These are phyloP conservation scores for Parasarocladium wereldwijsianum DNA, from an alignment of 2,329 filamentous ascomycete species.

Conservation along the genomic window DNA sequence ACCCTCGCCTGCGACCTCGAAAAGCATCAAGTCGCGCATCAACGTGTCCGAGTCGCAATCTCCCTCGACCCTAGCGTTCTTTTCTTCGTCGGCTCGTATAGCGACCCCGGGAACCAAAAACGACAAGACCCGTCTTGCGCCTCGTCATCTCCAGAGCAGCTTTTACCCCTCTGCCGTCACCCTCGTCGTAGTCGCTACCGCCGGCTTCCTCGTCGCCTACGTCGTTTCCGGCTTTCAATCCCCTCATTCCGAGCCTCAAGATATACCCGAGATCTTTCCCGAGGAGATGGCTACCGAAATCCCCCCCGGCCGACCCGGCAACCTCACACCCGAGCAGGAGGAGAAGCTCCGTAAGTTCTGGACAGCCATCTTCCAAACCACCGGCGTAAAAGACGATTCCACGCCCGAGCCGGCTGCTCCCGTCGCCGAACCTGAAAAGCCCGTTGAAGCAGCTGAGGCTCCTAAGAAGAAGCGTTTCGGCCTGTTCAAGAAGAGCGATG, in stretches of 20 bases:
- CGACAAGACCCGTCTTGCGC: too few relatives aligned
- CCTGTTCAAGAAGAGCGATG: slow-evolving; percentile 55
- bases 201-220: not conserved
- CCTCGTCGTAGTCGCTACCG: not conserved
- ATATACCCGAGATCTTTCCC: slow-evolving; percentile 5
- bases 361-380: slow-evolving; percentile 60
- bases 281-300: slow-evolving; percentile 24
- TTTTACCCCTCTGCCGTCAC: not conserved
- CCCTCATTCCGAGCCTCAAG: not conserved
- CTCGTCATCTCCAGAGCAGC: slow-evolving; percentile 3
- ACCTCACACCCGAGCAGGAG: slow-evolving; percentile 79
- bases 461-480: slow-evolving; percentile 62
- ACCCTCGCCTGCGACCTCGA: too few relatives aligned
- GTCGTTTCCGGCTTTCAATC: too few relatives aligned
- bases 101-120: too few relatives aligned
- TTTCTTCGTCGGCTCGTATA: too few relatives aligned
- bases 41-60: too few relatives aligned
- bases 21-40: too few relatives aligned
- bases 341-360: slow-evolving; percentile 80
- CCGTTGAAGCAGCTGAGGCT: slow-evolving; percentile 31
- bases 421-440: slow-evolving; percentile 5
- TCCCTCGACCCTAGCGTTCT: too few relatives aligned
- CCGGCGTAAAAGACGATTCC: slow-evolving; percentile 36
- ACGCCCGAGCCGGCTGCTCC: slow-evolving; percentile 17
- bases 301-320: slow-evolving; percentile 64